Evolutionary conservation across 2,329 filamentous ascomycete species (phyloP).

Genomic region (Fusarium anthophilum): DNA sequence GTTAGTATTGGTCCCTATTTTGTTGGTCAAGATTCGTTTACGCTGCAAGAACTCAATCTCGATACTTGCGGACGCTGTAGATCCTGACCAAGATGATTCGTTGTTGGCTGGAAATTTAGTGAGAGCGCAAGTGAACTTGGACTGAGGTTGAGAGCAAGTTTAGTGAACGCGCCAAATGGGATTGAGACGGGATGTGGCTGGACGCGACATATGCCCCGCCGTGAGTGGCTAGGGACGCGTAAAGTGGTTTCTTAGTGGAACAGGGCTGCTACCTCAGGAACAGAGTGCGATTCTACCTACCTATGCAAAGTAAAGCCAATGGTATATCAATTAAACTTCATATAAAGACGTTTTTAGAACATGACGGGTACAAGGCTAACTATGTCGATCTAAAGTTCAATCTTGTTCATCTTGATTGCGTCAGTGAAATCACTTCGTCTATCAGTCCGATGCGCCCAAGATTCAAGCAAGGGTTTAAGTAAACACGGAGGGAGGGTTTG

Average conservation of each 20-base stretch:
- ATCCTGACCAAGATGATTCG: not conserved
- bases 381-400: not conserved
- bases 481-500: not conserved
- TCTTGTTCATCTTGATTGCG: not conserved
- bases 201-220: slow-evolving; percentile 41
- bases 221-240: slow-evolving; percentile 39
- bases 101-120: not conserved
- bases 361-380: not conserved
- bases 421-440: not conserved
- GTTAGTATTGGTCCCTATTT: not conserved
- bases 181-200: slow-evolving; percentile 25
- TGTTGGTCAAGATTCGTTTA: not conserved
- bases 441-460: not conserved
- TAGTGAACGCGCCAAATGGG: slow-evolving; percentile 25
- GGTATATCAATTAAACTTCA: not conserved
- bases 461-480: not conserved
- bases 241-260: slow-evolving; percentile 37
- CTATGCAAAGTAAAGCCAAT: not conserved
- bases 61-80: not conserved
- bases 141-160: slow-evolving; percentile 25
- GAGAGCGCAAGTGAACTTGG: slow-evolving; percentile 2
- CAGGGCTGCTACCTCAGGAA: not conserved
- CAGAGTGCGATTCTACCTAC: not conserved
- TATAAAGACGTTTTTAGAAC: not conserved
- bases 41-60: not conserved